phyloP scores from a whole-genome alignment of 371 early-diverging fungal species.

The Apophysomyces ossiformis region DNA sequence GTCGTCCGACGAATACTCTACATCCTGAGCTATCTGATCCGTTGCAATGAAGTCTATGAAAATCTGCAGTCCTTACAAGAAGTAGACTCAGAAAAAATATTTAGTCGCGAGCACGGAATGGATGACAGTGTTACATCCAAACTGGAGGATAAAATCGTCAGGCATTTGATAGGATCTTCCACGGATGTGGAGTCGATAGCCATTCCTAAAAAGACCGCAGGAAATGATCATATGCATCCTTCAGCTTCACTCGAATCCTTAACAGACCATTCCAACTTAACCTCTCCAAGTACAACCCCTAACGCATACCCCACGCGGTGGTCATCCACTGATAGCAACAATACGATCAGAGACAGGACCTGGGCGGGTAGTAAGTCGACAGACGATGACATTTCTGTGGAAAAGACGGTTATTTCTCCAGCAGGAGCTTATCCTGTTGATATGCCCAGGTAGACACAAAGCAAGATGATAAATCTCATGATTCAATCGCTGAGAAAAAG shows the following conservation, averaged over 20 bases:
- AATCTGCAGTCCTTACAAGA: slow-evolving; percentile 42
- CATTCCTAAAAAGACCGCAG: slow-evolving; percentile 35
- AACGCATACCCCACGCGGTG: slow-evolving; percentile 12
- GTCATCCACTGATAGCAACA: slow-evolving; percentile 3
- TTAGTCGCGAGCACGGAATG: slow-evolving; percentile 34
- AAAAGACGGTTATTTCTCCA: slow-evolving; percentile 21
- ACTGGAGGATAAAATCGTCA: slow-evolving; percentile 49
- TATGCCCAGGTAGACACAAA: slow-evolving; percentile 48
- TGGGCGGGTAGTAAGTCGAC: not conserved
- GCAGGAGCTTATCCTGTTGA: slow-evolving; percentile 36
- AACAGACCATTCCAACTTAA: slow-evolving; percentile 17
- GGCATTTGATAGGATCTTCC: slow-evolving; percentile 44
- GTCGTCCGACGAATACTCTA: slow-evolving; percentile 62
- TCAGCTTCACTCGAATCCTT: slow-evolving; percentile 21
- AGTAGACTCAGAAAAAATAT: slow-evolving; percentile 28
- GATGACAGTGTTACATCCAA: slow-evolving; percentile 33
- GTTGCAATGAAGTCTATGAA: slow-evolving; percentile 71
- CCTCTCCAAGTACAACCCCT: slow-evolving; percentile 18
- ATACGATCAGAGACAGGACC: not conserved
- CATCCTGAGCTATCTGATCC: slow-evolving; percentile 65
- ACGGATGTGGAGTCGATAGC: slow-evolving; percentile 51
- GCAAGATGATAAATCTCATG: not conserved
- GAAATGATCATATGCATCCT: slow-evolving; percentile 13
- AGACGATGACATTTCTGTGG: not conserved
- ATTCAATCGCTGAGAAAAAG: not conserved